Evolutionary conservation across 23 red algal genomes (phyloP).

Genomic region (Gracilaria domingensis): DNA sequence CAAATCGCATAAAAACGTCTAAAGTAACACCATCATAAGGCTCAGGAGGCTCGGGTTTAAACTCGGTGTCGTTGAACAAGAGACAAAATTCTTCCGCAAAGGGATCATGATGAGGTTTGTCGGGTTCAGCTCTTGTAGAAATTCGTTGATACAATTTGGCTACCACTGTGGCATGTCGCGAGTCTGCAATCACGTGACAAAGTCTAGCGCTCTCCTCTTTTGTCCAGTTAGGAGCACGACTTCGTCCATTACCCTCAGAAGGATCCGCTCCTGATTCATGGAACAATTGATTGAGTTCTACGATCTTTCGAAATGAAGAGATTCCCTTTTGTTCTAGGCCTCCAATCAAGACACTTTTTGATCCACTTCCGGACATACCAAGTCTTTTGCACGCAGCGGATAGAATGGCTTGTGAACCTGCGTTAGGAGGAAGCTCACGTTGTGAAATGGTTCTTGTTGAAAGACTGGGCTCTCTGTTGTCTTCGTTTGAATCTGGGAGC

Average conservation of each 20-base stretch:
- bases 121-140: neutral
- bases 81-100: neutral
- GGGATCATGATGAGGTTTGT: slow-evolving; percentile 16
- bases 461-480: neutral
- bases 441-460: neutral
- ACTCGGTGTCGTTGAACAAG: slow-evolving; percentile 24
- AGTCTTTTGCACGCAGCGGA: slow-evolving; percentile 10
- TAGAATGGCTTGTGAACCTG: neutral
- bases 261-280: neutral
- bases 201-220: slow-evolving; percentile 25
- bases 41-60: neutral
- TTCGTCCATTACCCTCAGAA: slow-evolving; percentile 4
- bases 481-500: neutral
- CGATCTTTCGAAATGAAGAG: neutral
- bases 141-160: slow-evolving; percentile 2
- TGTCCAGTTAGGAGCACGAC: slow-evolving; percentile 31
- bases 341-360: neutral
- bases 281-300: slow-evolving; percentile 3
- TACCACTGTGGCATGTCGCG: slow-evolving; percentile 16
- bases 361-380: slow-evolving; percentile 15
- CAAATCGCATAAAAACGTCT: slow-evolving; percentile 1
- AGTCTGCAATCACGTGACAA: slow-evolving; percentile 33
- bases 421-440: neutral
- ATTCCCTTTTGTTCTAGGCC: neutral
- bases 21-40: neutral